Base-by-base conservation (phyloP, 2,329 filamentous ascomycete genomes). In the Exophiala lecanii-corni region DNA sequence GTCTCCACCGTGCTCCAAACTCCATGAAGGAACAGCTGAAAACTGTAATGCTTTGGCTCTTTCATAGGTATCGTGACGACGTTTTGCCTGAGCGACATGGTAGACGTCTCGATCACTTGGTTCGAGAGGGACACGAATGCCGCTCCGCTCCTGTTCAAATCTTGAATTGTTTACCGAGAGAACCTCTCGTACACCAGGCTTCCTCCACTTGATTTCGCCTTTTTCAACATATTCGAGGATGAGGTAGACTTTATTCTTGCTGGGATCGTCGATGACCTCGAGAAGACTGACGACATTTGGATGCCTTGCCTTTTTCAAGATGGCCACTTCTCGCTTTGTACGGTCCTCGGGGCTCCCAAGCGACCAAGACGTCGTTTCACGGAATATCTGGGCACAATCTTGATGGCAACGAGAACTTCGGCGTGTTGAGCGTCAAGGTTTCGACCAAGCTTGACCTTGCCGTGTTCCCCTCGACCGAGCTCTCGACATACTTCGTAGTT, bases 401-500 rank as follows among this genome's bases (percentile, higher is more conserved):
- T 98, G 75, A 98, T 96, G 43, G 92, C 92, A 3, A 98, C 91
- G 60, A 84, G 83, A 40, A 86, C 82, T 49, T 77, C 76, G 1
- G 79, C 89, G 12, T 6, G 23, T 12, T 26, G 23, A 26, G 23
- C 23, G 43, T 82, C 72, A 34, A 88, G 72, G 61, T 94, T 89
- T 41, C 88, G 80, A 36, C 89, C 92, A 36, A 96, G 75, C 68
- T 98, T 98, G 60, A 98, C 92, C 70, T 97, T 98, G 59, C 92
- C 92, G 62, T 98, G 92, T 58, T 95, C 87, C 38, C 92, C 92
- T 47, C 92, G 84, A 42, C 92, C 92, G 41, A 98, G 86, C 67
- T 98, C 92, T 63, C 94, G 86, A 53, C 97, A 84, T 57, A 98
- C 87, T 66, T 96, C 88, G 68, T 98, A 98, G 61, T 96, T 86